phyloP scores from a whole-genome alignment of 768 basidiomycete genomes.

The Trametes gibbosa region DNA sequence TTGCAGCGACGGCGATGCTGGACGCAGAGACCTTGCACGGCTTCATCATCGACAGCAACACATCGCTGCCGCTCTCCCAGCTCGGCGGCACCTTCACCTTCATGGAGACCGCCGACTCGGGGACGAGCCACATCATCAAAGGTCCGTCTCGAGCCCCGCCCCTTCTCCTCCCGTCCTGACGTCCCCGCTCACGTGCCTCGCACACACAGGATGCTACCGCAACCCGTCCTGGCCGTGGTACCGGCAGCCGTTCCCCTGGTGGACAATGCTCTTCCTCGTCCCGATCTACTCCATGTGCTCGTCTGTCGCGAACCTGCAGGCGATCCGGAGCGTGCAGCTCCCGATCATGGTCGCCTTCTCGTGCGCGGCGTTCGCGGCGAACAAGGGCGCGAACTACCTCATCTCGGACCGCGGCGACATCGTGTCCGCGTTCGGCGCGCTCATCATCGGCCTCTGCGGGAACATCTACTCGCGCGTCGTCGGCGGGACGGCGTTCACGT shows the following conservation, averaged over 20 bases:
- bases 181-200: not conserved
- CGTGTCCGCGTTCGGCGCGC: constrained; percentile 74
- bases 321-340: constrained; percentile 65
- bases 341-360: constrained; percentile 77
- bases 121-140: constrained; percentile 27
- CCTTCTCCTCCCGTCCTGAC: not conserved
- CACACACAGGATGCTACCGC: constrained; percentile 63
- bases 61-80: constrained; percentile 18
- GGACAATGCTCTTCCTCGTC: constrained; percentile 75
- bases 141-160: constrained; percentile 19
- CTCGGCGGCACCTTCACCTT: constrained; percentile 30
- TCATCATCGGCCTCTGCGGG: constrained; percentile 75
- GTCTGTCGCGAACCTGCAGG: constrained; percentile 76
- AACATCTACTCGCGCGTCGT: constrained; percentile 77
- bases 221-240: constrained; percentile 76
- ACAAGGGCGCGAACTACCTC: constrained; percentile 56
- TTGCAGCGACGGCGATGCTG: constrained; percentile 31
- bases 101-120: constrained; percentile 19
- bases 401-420: constrained; percentile 70
- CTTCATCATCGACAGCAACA: constrained; percentile 36
- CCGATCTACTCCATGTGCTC: constrained; percentile 73
- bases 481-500: constrained; percentile 81
- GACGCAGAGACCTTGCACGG: constrained; percentile 45
- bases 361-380: constrained; percentile 70
- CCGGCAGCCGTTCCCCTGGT: constrained; percentile 76